Conservation (phyloP, 768 basidiomycete genomes). For the Tricholoma flavovirens region DNA sequence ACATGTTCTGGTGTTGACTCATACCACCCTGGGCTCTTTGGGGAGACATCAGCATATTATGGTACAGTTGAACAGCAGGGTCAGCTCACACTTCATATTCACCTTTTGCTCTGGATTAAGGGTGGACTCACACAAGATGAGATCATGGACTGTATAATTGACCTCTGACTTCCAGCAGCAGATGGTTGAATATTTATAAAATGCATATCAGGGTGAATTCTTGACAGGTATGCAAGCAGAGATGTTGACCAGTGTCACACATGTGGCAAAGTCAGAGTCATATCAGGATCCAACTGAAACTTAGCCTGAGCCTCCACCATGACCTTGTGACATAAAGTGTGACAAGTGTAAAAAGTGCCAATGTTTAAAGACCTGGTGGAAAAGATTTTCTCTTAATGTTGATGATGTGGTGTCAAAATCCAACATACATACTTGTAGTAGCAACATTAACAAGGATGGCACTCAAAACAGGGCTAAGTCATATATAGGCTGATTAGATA, state of each 20-base stretch:
- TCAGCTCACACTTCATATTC: slow-evolving; percentile 21
- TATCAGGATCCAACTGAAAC: slow-evolving; percentile 17
- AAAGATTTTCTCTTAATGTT: slow-evolving; percentile 11
- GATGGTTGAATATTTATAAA: slow-evolving; percentile 7
- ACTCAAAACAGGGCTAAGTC: slow-evolving; percentile 1
- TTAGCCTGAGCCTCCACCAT: slow-evolving; percentile 19
- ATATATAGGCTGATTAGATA: slow-evolving; percentile 20
- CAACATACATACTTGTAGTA: slow-evolving; percentile 25
- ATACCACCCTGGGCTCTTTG: slow-evolving; percentile 21
- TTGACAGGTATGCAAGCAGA: not conserved
- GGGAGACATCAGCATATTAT: slow-evolving; percentile 22
- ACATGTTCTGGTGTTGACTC: slow-evolving; percentile 13
- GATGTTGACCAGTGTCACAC: not conserved
- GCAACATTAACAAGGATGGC: slow-evolving; percentile 9
- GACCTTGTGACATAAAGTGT: slow-evolving; percentile 2
- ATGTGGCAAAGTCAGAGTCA: slow-evolving; percentile 21
- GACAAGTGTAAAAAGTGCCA: slow-evolving; percentile 14
- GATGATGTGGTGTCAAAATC: slow-evolving; percentile 25
- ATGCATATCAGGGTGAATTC: slow-evolving; percentile 4
- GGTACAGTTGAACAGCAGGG: slow-evolving; percentile 29
- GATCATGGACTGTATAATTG: slow-evolving; percentile 2
- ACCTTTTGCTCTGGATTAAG: slow-evolving; percentile 23
- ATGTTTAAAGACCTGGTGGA: slow-evolving; percentile 9
- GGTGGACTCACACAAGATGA: slow-evolving; percentile 9
- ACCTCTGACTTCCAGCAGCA: slow-evolving; percentile 5